Evolutionary conservation across 257 asterid genomes (phyloP).

Genomic region (Fraxinus anomala): DNA sequence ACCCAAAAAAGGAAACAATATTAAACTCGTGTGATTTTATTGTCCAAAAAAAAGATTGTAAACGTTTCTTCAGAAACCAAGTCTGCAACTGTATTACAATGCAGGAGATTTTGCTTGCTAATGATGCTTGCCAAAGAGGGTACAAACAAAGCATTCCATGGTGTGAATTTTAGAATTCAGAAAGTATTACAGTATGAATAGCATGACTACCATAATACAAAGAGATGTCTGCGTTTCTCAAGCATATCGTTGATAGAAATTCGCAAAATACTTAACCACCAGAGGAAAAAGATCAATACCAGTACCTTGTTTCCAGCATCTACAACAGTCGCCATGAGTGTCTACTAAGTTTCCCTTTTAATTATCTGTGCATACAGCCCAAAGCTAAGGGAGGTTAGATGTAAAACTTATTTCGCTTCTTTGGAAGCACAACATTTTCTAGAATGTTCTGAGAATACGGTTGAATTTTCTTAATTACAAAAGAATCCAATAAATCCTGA

Average conservation of each 20-base stretch:
- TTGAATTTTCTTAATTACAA: background rate
- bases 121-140: background rate
- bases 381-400: background rate
- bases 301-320: constrained; percentile 61
- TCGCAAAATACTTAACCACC: background rate
- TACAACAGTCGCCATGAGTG: constrained; percentile 57
- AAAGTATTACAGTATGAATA: background rate
- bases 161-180: background rate
- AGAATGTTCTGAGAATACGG: background rate
- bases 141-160: background rate
- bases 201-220: background rate
- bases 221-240: background rate
- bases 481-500: background rate
- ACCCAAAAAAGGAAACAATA: background rate
- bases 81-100: background rate
- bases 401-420: background rate
- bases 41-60: background rate
- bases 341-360: constrained; percentile 13
- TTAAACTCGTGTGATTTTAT: background rate
- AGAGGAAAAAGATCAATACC: constrained; percentile 7
- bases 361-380: constrained; percentile 41
- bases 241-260: background rate
- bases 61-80: background rate
- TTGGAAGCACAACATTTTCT: background rate
- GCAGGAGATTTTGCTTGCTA: too few relatives aligned